A percentile compares a stretch with the other conserved stretches of the same genome.
These are phyloP conservation scores for Petunia axillaris DNA, from an alignment of 257 asterid species.

Conservation along the genomic window DNA sequence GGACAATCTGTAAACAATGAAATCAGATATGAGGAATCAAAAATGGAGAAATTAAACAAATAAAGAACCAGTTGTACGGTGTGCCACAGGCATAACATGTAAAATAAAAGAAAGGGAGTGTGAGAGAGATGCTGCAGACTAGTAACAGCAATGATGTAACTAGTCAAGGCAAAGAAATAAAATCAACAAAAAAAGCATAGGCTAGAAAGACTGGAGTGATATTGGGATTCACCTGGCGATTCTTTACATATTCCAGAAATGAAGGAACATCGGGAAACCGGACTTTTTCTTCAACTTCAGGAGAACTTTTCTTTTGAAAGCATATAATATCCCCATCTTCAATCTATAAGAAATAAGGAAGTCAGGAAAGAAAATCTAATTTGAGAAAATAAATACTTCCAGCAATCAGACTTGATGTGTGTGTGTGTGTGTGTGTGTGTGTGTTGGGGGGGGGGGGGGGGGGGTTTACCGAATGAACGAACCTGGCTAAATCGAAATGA, in stretches of 20 bases:
- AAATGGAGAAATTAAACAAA: background rate
- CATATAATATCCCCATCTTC: slow-evolving; percentile 99
- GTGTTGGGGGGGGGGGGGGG: too few species aligned
- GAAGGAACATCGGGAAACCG: slow-evolving; percentile 88
- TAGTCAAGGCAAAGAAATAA: background rate
- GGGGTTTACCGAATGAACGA: slow-evolving; percentile 17
- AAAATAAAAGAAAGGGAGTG: background rate
- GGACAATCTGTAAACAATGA: slow-evolving; percentile 67
- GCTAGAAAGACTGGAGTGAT: background rate
- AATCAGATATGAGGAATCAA: slow-evolving; percentile 17
- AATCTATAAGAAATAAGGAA: slow-evolving; percentile 47
- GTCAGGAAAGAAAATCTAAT: slow-evolving; percentile 18
- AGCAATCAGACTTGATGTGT: background rate
- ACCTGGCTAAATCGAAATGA: slow-evolving; percentile 91
- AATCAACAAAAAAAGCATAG: background rate
- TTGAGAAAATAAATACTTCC: slow-evolving; percentile 5
- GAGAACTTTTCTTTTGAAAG: slow-evolving; percentile 71
- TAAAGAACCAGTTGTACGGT: background rate
- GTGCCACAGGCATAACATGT: slow-evolving; percentile 7
- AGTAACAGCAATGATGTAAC: slow-evolving; percentile 9
- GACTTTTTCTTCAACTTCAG: slow-evolving; percentile 64
- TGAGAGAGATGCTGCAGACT: background rate
- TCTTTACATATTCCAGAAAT: slow-evolving; percentile 85
- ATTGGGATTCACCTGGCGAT: slow-evolving; percentile 74
- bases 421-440: too few species aligned